A percentile compares a stretch with the other conserved stretches of the same genome.
Conservation (phyloP, 2,329 filamentous ascomycete genomes). For the Gremmenia infestans region DNA sequence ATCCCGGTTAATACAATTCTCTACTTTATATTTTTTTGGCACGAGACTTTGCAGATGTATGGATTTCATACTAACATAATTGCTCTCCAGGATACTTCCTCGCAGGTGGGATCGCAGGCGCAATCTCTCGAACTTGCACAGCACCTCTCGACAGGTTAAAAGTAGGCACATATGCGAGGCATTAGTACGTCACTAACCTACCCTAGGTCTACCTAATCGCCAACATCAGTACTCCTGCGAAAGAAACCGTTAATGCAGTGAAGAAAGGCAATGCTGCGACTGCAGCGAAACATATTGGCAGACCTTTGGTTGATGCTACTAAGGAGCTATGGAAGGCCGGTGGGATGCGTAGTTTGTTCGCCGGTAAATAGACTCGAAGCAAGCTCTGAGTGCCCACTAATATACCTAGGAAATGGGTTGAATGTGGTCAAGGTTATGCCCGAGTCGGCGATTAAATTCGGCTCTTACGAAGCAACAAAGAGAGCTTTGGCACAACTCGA, state of each 20-base stretch:
- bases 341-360: constrained; percentile 84
- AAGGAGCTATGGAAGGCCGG: constrained; percentile 80
- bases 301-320: constrained; percentile 67
- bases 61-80: background rate
- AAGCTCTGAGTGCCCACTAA: constrained; percentile 13
- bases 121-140: constrained; percentile 90
- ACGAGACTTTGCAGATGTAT: background rate
- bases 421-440: constrained; percentile 99
- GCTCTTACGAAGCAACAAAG: constrained; percentile 94
- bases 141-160: constrained; percentile 95
- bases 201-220: constrained; percentile 80
- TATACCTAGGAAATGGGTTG: constrained; percentile 73
- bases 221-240: constrained; percentile 62
- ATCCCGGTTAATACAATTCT: constrained; percentile 48
- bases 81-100: constrained; percentile 75
- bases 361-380: constrained; percentile 56
- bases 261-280: constrained; percentile 64
- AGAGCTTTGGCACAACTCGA: constrained; percentile 79
- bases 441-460: constrained; percentile 97
- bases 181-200: background rate
- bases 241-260: constrained; percentile 57
- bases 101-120: constrained; percentile 90
- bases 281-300: constrained; percentile 60
- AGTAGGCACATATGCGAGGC: constrained; percentile 14
- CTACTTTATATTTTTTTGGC: background rate